These are phyloP conservation scores for Colletotrichum shisoi DNA, from an alignment of 2,329 filamentous ascomycete species.

Conservation along the genomic window DNA sequence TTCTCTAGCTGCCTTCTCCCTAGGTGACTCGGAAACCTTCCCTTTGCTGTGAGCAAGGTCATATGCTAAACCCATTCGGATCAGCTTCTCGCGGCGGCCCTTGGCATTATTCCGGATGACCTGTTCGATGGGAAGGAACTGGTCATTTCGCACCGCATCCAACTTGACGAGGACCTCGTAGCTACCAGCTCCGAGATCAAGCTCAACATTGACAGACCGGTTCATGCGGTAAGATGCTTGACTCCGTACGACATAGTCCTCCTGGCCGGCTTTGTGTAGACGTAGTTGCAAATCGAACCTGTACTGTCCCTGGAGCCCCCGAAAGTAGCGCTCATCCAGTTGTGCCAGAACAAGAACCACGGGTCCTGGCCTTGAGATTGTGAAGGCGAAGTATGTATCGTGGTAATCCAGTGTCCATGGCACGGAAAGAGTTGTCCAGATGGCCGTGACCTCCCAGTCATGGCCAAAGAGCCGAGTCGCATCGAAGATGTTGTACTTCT, in stretches of 20 bases:
- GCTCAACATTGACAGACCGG: constrained; percentile 78
- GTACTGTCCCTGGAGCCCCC: constrained; percentile 65
- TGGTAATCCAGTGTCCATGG: constrained; percentile 66
- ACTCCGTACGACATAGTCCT: constrained; percentile 65
- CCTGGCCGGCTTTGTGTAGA: constrained; percentile 58
- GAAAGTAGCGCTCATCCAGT: constrained; percentile 66
- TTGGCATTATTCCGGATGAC: constrained; percentile 72
- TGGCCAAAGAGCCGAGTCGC: constrained; percentile 57
- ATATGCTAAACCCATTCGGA: constrained; percentile 73
- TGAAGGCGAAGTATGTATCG: constrained; percentile 62
- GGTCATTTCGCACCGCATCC: constrained; percentile 67
- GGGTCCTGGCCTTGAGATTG: constrained; percentile 57
- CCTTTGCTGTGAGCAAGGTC: constrained; percentile 75
- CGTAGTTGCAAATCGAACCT: constrained; percentile 62
- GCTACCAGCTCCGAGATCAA: constrained; percentile 75
- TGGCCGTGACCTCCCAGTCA: constrained; percentile 61
- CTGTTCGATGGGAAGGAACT: constrained; percentile 66
- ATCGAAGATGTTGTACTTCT: constrained; percentile 55
- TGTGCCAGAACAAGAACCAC: constrained; percentile 66
- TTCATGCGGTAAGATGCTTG: constrained; percentile 67
- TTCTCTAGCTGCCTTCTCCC: constrained; percentile 58
- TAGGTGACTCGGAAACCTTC: constrained; percentile 56
- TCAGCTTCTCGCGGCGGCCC: constrained; percentile 73
- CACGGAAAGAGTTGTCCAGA: constrained; percentile 62
- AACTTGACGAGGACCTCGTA: constrained; percentile 81